These are phyloP conservation scores for Corynespora cassiicola DNA, from an alignment of 2,329 filamentous ascomycete genomes.

Conservation along the genomic window DNA sequence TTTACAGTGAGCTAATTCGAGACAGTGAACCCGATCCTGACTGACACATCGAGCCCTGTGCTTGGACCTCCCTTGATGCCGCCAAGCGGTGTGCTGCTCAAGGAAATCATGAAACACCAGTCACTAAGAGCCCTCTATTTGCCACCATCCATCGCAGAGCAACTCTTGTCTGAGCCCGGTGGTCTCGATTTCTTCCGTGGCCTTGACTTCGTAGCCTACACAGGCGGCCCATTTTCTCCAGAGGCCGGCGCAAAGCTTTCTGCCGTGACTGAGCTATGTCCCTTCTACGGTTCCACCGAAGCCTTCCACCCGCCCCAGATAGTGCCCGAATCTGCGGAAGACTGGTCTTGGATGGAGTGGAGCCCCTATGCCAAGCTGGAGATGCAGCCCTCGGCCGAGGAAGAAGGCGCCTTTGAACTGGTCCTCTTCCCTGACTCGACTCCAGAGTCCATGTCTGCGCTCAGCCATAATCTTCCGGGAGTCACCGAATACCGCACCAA, in stretches of 20 bases:
- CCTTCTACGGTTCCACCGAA: slow-evolving; percentile 20
- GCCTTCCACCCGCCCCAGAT: slow-evolving; percentile 19
- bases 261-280: slow-evolving; percentile 16
- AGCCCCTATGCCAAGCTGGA: slow-evolving; percentile 17
- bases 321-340: slow-evolving; percentile 10
- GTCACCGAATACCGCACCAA: slow-evolving; percentile 15
- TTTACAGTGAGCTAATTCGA: background rate
- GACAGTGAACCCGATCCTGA: slow-evolving; percentile 22
- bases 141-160: slow-evolving; percentile 17
- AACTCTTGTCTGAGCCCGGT: slow-evolving; percentile 11
- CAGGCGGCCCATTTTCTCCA: slow-evolving; percentile 16
- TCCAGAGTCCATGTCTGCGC: slow-evolving; percentile 12
- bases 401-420: slow-evolving; percentile 11
- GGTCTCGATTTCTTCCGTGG: slow-evolving; percentile 19
- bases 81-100: slow-evolving; percentile 16
- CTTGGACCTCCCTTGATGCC: slow-evolving; percentile 16
- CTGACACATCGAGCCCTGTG: slow-evolving; percentile 17
- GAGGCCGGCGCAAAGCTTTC: slow-evolving; percentile 13
- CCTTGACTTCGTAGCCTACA: slow-evolving; percentile 20
- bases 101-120: slow-evolving; percentile 15
- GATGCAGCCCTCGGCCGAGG: slow-evolving; percentile 14
- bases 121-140: slow-evolving; percentile 18
- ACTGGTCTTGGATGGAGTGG: slow-evolving; percentile 23
- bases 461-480: slow-evolving; percentile 16
- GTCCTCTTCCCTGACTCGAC: slow-evolving; percentile 14